These are phyloP conservation scores for Ophiostoma piceae DNA, from an alignment of 2,329 filamentous ascomycete genomes.

Conservation along the genomic window DNA sequence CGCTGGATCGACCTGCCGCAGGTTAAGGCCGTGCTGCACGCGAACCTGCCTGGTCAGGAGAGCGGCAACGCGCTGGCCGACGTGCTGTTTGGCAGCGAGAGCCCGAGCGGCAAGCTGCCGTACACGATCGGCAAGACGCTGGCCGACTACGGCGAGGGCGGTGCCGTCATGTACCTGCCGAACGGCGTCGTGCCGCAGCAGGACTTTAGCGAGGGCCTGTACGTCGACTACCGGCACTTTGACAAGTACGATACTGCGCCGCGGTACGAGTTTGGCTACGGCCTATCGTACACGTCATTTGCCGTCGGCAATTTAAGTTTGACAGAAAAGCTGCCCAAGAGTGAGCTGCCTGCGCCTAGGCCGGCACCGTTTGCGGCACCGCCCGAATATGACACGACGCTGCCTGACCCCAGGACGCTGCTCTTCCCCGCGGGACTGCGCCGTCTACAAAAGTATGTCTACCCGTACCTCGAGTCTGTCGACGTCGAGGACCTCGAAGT, in stretches of 20 bases:
- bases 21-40: conserved; percentile 73
- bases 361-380: conserved; percentile 42
- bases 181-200: conserved; percentile 71
- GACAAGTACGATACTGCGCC: conserved; percentile 70
- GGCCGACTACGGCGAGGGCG: conserved; percentile 70
- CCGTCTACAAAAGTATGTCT: conserved; percentile 64
- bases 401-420: conserved; percentile 52
- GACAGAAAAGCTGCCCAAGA: conserved; percentile 44
- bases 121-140: conserved; percentile 76
- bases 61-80: conserved; percentile 77
- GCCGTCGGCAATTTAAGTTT: conserved; percentile 52
- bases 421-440: conserved; percentile 55
- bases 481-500: conserved; percentile 43
- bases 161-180: conserved; percentile 62
- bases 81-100: conserved; percentile 71
- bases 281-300: conserved; percentile 76
- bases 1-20: conserved; percentile 71
- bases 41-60: conserved; percentile 83
- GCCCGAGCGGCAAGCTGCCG: conserved; percentile 72
- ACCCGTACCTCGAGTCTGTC: conserved; percentile 59
- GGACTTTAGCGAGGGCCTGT: conserved; percentile 75
- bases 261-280: conserved; percentile 81
- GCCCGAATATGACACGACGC: conserved; percentile 49
- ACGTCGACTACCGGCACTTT: conserved; percentile 86
- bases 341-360: conserved; percentile 36